Percentiles rank a stretch among this genome's conserved stretches.
Evolutionary conservation across 805 yeast genomes (phyloP).

Genomic region (Lachancea waltii): DNA sequence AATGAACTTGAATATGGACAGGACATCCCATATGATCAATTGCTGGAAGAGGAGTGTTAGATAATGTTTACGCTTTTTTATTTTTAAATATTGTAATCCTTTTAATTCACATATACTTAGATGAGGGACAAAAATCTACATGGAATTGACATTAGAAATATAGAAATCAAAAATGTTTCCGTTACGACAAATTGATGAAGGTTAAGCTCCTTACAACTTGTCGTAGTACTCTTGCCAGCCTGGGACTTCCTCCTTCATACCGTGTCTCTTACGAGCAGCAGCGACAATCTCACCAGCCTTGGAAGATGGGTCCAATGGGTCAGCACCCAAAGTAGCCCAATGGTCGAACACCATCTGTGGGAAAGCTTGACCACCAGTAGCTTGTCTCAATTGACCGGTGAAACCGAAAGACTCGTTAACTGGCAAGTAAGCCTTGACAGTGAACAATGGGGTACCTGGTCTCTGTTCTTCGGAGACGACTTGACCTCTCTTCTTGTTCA

Average conservation of each 20-base stretch:
- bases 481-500: constrained; percentile 99
- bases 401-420: constrained; percentile 99
- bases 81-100: constrained; percentile 1
- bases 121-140: constrained; percentile 9
- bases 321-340: constrained; percentile 89
- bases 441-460: constrained; percentile 99
- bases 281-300: constrained; percentile 61
- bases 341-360: constrained; percentile 99
- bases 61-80: no score
- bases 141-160: constrained; percentile 9
- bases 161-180: constrained; percentile 10
- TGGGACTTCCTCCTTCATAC: constrained; percentile 95
- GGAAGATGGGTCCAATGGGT: constrained; percentile 80
- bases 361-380: constrained; percentile 99
- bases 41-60: no score
- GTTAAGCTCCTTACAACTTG: constrained; percentile 51
- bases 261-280: constrained; percentile 87
- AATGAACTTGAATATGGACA: no score
- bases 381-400: constrained; percentile 99
- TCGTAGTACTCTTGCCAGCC: constrained; percentile 99
- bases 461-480: constrained; percentile 99
- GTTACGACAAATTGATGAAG: constrained; percentile 9
- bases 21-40: no score
- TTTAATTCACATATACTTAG: neutral
- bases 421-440: constrained; percentile 99